A percentile compares a stretch with the other conserved stretches of the same genome.
phyloP scores from a whole-genome alignment of 352 stramenopile species.

The Phytophthora hybrid region DNA sequence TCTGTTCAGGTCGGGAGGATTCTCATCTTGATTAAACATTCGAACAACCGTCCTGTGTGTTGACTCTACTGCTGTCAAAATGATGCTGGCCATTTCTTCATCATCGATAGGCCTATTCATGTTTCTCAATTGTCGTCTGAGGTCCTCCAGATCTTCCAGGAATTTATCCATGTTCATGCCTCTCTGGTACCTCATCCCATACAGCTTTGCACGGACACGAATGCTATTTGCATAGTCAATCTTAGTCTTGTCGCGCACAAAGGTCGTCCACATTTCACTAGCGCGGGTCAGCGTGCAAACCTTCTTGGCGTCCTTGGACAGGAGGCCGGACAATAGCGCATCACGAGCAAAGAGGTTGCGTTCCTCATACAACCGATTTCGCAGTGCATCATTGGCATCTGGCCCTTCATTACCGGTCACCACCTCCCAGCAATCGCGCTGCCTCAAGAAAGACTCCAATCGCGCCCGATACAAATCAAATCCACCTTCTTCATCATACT shows the following conservation, averaged over 20 bases:
- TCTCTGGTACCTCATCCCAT: not conserved
- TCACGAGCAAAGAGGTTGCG: conserved; percentile 2
- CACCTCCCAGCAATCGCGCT: conserved; percentile 8
- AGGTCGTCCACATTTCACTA: conserved; percentile 9
- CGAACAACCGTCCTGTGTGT: not conserved
- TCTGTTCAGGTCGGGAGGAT: not conserved
- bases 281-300: conserved; percentile 1
- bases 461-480: conserved; percentile 11
- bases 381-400: not conserved
- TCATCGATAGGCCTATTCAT: not conserved
- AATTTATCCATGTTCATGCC: conserved; percentile 13
- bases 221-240: not conserved
- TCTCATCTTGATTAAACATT: conserved; percentile 3
- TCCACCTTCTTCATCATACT: conserved; percentile 1
- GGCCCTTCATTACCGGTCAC: not conserved
- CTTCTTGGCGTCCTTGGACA: conserved; percentile 7
- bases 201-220: not conserved
- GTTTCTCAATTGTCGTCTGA: not conserved
- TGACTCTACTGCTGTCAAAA: not conserved
- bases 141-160: conserved; percentile 1
- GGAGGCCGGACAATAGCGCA: not conserved
- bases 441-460: conserved; percentile 2
- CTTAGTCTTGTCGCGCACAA: conserved; percentile 1
- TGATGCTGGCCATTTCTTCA: conserved; percentile 7
- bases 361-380: not conserved